Conservation (phyloP, 352 stramenopile species). For the Globisporangium barbulae region DNA sequence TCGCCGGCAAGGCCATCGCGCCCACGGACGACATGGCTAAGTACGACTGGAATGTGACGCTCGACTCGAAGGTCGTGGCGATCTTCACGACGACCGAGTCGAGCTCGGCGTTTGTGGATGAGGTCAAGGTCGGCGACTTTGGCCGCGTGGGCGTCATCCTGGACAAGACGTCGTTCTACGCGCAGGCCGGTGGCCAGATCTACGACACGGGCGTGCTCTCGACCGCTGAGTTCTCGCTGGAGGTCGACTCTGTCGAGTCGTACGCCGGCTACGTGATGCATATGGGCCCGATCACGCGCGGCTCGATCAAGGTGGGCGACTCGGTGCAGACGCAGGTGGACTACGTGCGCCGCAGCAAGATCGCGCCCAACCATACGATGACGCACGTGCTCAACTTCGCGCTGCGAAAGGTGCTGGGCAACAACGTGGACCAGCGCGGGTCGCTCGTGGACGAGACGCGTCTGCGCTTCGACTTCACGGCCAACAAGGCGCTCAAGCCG, state of each 20-base stretch:
- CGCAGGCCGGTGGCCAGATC: conserved; percentile 96
- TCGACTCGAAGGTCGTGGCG: conserved; percentile 85
- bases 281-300: conserved; percentile 75
- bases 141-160: conserved; percentile 95
- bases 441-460: conserved; percentile 97
- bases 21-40: conserved; percentile 93
- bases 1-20: conserved; percentile 79
- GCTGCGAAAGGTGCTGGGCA: conserved; percentile 93
- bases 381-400: conserved; percentile 99
- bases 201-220: conserved; percentile 91
- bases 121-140: conserved; percentile 71
- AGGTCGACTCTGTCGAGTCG: conserved; percentile 92
- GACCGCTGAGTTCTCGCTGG: conserved; percentile 36
- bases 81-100: conserved; percentile 93
- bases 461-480: conserved; percentile 98
- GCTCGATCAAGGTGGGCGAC: conserved; percentile 84
- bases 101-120: conserved; percentile 80
- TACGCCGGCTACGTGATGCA: conserved; percentile 97
- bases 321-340: conserved; percentile 91
- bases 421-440: conserved; percentile 95
- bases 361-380: conserved; percentile 99
- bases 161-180: conserved; percentile 98
- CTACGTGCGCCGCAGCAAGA: conserved; percentile 89
- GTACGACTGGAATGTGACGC: conserved; percentile 90
- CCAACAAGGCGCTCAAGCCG: conserved; percentile 93